Evolutionary conservation across 202 grass and related monocot genomes (phyloP), one percentile per base, ranked within the genome.

Genomic region (Dendrocalamus latiflorus): DNA sequence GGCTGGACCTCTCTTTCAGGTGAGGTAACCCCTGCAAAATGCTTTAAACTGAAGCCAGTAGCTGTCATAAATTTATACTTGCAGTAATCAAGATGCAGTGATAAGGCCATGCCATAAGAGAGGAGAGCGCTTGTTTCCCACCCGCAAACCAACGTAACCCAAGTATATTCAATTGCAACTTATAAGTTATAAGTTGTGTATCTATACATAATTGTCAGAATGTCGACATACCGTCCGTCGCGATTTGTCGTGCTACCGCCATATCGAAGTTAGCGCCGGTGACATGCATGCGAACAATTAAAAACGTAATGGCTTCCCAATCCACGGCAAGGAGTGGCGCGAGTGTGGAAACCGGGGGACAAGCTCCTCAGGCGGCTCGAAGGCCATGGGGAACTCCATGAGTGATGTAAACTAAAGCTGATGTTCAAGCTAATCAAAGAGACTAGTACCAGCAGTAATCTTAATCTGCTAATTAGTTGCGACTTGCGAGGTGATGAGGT

Each of bases 331-430:
- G 22, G 18, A 6, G 4, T 21, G 25, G 5, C n/a, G 17, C 33
- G 6, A 16, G 51, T 10, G 49, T 20, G 59, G 17, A 61, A 21
- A 28, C 49, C 20, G 21, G 68, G 81, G 22, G 60, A 73, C 75
- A 87, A 9, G 72, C 33, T 28, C 51, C 60, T 10, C 64, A 33
- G 13, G 11, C 24, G 61, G 2, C 42, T 38, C 66, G 50, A 84
- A 84, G 75, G 53, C 61, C 76, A 70, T 15, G 45, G 80, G 61
- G 7, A 1, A 75, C 75, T 75, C 16, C 60, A 18, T 50, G 16
- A 22, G 24, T 33, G 4, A 65, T 56, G 68, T 33, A 51, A 62
- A 57, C 34, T 71, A 61, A 79, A 33, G 41, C 68, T 57, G 20
- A 24, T 56, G 15, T 9, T 41, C 2, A 42, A 57, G 26, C 57